Base-by-base conservation (phyloP, 768 basidiomycete species). In the Trametes maxima region DNA sequence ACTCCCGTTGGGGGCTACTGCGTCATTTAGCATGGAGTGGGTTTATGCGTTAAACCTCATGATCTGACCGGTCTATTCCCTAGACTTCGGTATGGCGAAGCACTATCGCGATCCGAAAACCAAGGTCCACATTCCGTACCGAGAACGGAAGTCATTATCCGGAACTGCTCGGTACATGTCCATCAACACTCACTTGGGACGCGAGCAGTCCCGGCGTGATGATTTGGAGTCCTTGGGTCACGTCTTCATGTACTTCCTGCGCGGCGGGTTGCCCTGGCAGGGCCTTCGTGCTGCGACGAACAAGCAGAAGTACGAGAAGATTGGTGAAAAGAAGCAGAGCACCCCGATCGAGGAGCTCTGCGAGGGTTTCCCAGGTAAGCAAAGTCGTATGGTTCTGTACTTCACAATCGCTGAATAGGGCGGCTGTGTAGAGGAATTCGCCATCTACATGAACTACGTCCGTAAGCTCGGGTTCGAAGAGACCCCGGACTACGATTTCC, bases 251-350 rank as follows among this genome's bases (percentile, higher is more conserved):
- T 99, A 99, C 76, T 99, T 99, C 76, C 75, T 99, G 67, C 85
- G 96, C 5, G 96, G 96, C 24, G 94, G 95, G 19, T 82, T 99
- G 57, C 96, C 96, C 25, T 99, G 96, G 96, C 96, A 99, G 74
- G 96, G 96, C 47, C 80, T 99, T 64, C 87, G 95, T 70, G 97
- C 96, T 21, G 95, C 95, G 10, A 99, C 96, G 1, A 98, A 99
- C 82, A 98, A 98, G 79, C 96, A 98, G 75, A 98, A 98, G 79
- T 99, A 99, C 73, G 97, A 99, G 77, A 98, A 98, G 80, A 99
- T 99, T 67, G 97, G 96, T 49, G 97, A 97, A 79, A 98, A 98
- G 84, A 99, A 94, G 78, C 96, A 98, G 76, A 90, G 85, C 8
- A 97, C 96, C 16, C 81, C 85, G 7, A 98, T 99, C 68, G 80